Evolutionary conservation across 805 yeast genomes (phyloP).

Genomic region (Wickerhamomyces hampshirensis): DNA sequence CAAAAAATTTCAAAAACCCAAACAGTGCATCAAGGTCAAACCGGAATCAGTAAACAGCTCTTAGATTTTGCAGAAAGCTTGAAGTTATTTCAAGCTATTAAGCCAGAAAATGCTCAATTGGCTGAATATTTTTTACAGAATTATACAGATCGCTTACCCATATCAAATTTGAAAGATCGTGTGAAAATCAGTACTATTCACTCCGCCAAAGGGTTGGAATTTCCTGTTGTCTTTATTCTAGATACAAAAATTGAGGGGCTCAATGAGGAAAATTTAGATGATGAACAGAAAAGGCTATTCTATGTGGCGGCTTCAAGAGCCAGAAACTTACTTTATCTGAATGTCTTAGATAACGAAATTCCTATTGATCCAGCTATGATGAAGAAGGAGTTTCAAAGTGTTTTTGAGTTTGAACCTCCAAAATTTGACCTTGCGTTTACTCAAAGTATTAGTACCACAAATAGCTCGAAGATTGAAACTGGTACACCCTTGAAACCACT

Average conservation of each 20-base stretch:
- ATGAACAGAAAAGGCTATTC: slow-evolving; percentile 37
- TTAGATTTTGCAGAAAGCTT: slow-evolving; percentile 33
- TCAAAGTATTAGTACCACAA: background rate
- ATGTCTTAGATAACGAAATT: slow-evolving; percentile 4
- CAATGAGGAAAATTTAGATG: background rate
- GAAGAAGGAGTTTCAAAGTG: background rate
- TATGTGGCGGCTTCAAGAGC: slow-evolving; percentile 73
- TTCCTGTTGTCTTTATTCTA: slow-evolving; percentile 57
- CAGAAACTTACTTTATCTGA: slow-evolving; percentile 29
- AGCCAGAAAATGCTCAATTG: slow-evolving; percentile 22
- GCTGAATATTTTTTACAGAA: slow-evolving; percentile 30
- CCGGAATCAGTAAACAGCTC: slow-evolving; percentile 25
- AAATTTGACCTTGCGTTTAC: slow-evolving; percentile 1
- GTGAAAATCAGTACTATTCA: slow-evolving; percentile 66
- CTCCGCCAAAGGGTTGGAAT: slow-evolving; percentile 70
- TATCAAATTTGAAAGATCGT: slow-evolving; percentile 24
- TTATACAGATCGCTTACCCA: slow-evolving; percentile 27
- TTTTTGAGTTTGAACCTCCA: slow-evolving; percentile 6
- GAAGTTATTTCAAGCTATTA: slow-evolving; percentile 23
- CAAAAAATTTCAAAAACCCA: slow-evolving; percentile 9
- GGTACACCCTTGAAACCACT: background rate
- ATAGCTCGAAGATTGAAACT: background rate
- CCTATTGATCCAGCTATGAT: slow-evolving; percentile 1
- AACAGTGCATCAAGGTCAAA: slow-evolving; percentile 23
- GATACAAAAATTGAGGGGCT: slow-evolving; percentile 7